Evolutionary conservation across 768 basidiomycete genomes (phyloP).

Genomic region (Galerina sulciceps): DNA sequence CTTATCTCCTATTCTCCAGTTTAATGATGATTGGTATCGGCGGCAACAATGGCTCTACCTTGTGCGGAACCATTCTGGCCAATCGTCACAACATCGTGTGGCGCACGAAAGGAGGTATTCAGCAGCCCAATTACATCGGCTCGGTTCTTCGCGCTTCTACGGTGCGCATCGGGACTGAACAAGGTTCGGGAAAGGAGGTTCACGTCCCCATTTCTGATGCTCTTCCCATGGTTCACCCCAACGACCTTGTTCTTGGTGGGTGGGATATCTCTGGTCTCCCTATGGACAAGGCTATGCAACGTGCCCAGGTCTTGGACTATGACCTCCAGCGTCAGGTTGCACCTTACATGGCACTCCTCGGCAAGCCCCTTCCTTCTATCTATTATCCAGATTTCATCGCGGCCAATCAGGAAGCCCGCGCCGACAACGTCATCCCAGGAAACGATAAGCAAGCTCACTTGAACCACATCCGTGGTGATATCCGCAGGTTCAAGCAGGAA

Average conservation of each 20-base stretch:
- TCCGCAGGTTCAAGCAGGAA: conserved; percentile 87
- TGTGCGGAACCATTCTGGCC: conserved; percentile 93
- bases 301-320: conserved; percentile 92
- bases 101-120: conserved; percentile 90
- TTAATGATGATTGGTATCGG: conserved; percentile 97
- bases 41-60: conserved; percentile 96
- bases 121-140: conserved; percentile 97
- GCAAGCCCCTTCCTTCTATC: conserved; percentile 88
- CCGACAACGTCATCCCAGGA: conserved; percentile 91
- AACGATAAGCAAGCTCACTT: conserved; percentile 88
- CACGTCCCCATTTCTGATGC: conserved; percentile 93
- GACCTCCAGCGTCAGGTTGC: conserved; percentile 96
- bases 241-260: conserved; percentile 95
- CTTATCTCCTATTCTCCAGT: conserved; percentile 42
- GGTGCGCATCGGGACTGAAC: conserved; percentile 86
- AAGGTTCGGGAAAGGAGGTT: conserved; percentile 82
- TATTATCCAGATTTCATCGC: conserved; percentile 99
- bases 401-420: conserved; percentile 95
- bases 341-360: conserved; percentile 80
- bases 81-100: conserved; percentile 94
- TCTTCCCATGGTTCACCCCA: conserved; percentile 97
- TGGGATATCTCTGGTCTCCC: conserved; percentile 93
- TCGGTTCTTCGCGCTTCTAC: conserved; percentile 97
- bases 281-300: conserved; percentile 92
- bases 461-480: conserved; percentile 90